These are phyloP conservation scores for Eucalyptus marginata DNA, from an alignment of 345 rosid species.

Conservation along the genomic window DNA sequence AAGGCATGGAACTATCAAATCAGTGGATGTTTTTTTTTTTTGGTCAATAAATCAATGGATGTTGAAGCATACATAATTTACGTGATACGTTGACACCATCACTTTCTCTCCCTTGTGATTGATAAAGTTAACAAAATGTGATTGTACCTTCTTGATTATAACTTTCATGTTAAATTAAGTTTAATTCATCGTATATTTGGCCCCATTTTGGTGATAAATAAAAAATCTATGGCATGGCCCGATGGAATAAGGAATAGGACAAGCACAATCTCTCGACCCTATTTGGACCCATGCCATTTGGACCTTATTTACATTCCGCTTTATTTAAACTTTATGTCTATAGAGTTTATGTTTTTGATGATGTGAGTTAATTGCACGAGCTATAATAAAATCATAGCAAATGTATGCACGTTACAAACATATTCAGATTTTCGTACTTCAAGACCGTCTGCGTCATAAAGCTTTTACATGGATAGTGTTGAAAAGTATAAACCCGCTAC, in stretches of 20 bases:
- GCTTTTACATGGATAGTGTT: not conserved
- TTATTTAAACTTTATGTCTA: not conserved
- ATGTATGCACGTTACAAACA: not conserved
- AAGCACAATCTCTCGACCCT: not conserved
- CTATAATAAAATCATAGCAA: not conserved
- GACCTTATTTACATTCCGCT: not conserved
- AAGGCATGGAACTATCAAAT: not conserved
- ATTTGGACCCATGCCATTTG: not conserved
- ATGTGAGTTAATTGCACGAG: not conserved
- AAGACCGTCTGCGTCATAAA: not conserved
- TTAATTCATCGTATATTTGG: not conserved
- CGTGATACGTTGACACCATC: not conserved
- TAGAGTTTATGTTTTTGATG: not conserved
- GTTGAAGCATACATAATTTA: not conserved
- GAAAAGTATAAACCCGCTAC: not conserved
- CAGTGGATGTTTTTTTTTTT: too few relatives aligned
- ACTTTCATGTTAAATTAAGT: not conserved
- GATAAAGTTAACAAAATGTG: not conserved
- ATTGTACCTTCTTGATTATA: not conserved
- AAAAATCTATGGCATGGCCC: not conserved
- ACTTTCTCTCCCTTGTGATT: not conserved
- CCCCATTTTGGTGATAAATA: not conserved
- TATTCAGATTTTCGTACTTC: not conserved
- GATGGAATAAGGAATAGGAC: not conserved
- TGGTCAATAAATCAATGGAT: too few relatives aligned